Base-by-base conservation (phyloP, 768 basidiomycete species). In the Leccinum arenicola region DNA sequence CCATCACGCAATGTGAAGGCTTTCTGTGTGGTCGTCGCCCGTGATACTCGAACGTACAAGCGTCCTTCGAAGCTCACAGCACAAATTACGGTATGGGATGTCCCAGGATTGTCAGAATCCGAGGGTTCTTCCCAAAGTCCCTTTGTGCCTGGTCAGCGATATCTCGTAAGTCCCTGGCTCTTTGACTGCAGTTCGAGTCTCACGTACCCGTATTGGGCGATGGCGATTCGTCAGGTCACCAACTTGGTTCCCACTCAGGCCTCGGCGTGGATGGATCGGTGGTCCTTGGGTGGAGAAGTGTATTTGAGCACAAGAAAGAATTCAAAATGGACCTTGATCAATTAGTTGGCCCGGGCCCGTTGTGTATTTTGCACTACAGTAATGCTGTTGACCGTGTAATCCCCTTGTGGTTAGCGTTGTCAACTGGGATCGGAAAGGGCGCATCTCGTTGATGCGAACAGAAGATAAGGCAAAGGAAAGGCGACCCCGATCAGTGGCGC, bases 21-120 rank as follows among this genome's bases (percentile, higher is more conserved):
- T 54, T 94, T 96, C 74, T 80, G 92, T 47, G 84, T 95, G 6
- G 68, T 94, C 15, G 76, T 85, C 14, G 80, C 88, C 15, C 76
- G 82, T 62, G 95, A 91, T 67, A 82, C 84, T 17, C 77, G 78
- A 36, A 86, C 84, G 27, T 63, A 68, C 1, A 78, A 80, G 60
- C 76, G 80, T 54, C 78, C 80, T 0, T 75, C 82, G 8, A 76
- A 81, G 59, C 81, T 91, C 52, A 78, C 74, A 2, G 94, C 87
- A 0, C 89, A 91, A 68, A 64, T 98, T 55, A 95, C 89, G 0
- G 81, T 95, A 4, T 95, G 92, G 92, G 91, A 95, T 66, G 86
- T 83, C 3, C 73, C 83, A 4, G 75, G 75, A 12, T 59, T 89
- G 27, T 76, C 74, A 1, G 65, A 77, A n/a, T 75, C 75, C 23